These are phyloP conservation scores for Medicago truncatula DNA, from an alignment of 306 rosid genomes.

Conservation along the genomic window DNA sequence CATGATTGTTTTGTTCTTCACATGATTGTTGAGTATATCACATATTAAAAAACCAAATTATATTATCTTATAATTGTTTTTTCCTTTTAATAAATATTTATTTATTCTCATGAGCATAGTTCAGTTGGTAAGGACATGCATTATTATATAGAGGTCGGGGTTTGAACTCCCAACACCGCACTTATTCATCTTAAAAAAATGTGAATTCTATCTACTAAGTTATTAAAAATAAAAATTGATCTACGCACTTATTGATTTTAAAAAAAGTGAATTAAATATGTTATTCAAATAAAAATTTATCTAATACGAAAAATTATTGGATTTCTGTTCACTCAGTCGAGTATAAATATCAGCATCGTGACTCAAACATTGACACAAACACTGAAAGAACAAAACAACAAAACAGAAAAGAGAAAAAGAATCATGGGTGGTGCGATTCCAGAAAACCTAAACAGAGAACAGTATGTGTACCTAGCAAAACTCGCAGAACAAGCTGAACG, in stretches of 20 bases:
- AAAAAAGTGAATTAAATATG: no score
- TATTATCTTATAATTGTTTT: not conserved
- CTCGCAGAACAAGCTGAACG: slow-evolving; percentile 82
- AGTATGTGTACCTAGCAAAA: slow-evolving; percentile 72
- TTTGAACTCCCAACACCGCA: no score
- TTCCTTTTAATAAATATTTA: not conserved
- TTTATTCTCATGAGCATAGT: no score
- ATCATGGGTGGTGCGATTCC: slow-evolving; percentile 57
- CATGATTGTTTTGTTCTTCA: slow-evolving; percentile 4
- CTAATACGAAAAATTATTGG: not conserved
- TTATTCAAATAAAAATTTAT: not conserved
- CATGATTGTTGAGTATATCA: slow-evolving; percentile 3
- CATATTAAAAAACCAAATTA: not conserved
- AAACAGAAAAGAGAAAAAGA: not conserved
- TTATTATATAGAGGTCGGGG: no score
- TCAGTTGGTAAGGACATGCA: no score
- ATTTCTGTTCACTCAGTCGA: not conserved
- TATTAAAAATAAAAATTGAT: no score
- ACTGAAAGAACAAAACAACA: not conserved
- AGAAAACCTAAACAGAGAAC: slow-evolving; percentile 68
- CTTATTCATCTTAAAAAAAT: no score
- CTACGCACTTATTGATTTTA: no score
- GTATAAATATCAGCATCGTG: not conserved
- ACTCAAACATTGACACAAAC: not conserved
- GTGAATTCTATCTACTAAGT: no score